A percentile compares a stretch with the other conserved stretches of the same genome.
These are phyloP conservation scores for Phtheirospermum japonicum DNA, from an alignment of 257 asterid species.

Conservation along the genomic window DNA sequence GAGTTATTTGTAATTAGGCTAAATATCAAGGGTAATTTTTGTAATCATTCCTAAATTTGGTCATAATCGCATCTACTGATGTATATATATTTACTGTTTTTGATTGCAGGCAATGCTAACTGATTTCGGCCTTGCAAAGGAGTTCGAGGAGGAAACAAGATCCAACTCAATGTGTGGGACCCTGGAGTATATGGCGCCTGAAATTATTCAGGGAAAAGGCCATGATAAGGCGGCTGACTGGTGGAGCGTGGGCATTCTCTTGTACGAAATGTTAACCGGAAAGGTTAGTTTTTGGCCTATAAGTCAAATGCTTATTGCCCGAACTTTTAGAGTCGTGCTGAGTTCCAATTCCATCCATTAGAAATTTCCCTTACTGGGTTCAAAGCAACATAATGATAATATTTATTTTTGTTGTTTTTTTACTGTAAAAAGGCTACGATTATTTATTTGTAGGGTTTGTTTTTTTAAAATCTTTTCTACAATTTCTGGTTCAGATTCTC, in stretches of 20 bases:
- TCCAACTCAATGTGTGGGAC: slow-evolving; percentile 89
- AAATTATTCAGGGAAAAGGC: slow-evolving; percentile 68
- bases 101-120: slow-evolving; percentile 59
- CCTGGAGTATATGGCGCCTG: slow-evolving; percentile 84
- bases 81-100: background rate
- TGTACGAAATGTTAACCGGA: slow-evolving; percentile 78
- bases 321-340: background rate
- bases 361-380: background rate
- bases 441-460: background rate
- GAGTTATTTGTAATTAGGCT: background rate
- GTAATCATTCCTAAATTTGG: background rate
- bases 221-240: slow-evolving; percentile 87
- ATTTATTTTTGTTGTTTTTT: too few species aligned
- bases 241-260: slow-evolving; percentile 84
- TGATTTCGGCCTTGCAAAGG: slow-evolving; percentile 80
- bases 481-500: background rate
- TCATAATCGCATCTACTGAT: background rate
- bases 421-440: too few species aligned
- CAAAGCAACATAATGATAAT: too few species aligned
- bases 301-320: background rate
- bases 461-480: background rate
- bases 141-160: slow-evolving; percentile 56
- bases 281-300: slow-evolving; percentile 40
- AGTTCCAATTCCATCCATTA: background rate
- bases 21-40: background rate